Evolutionary conservation across 495 filamentous ascomycete species (phyloP), one percentile per base, ranked within the genome.

Genomic region (Collariella sp.): DNA sequence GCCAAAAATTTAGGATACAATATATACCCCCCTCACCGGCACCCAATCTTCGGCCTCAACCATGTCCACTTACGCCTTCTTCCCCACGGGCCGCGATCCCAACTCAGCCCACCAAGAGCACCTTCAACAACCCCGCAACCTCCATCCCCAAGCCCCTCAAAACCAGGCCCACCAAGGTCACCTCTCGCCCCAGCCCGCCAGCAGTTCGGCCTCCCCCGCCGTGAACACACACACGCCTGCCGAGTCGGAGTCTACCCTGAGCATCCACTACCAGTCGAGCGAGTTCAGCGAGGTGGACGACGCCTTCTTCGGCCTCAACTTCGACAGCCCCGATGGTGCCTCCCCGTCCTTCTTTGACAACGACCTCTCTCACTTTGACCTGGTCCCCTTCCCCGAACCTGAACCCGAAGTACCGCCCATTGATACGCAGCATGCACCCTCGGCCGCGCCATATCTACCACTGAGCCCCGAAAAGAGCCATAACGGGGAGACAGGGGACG

Each of bases 241-340:
- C 55, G 74, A 73, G 24, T 69, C 68, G 16, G 52, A 64, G 43
- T 70, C 67, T 9, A 65, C 67, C 10, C 57, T 70, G 45, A 73
- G 70, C 46, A 43, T 69, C 48, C 50, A 69, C 54, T 76, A 73
- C 58, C 69, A 70, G 52, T 66, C 68, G 7, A 71, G 70, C 57
- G 67, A 72, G 29, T 63, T 69, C 55, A 70, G 65, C 59, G 69
- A 71, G 50, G 57, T 54, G 50, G 72, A 70, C 35, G 75, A 78
- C 54, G 67, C 66, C 9, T 72, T 72, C 55, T 64, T 70, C 36
- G 66, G 68, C 34, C 59, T 70, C 41, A 64, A 71, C 63, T 74
- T 73, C 46, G 58, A 57, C 51, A 52, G 61, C 43, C 7, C 63
- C 39, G 62, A 67, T 5, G 62, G 45, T 46, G 62, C 60, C 22